A percentile compares a stretch with the other conserved stretches of the same genome.
phyloP scores from a whole-genome alignment of 1,284 basidiomycete species.

The Ceratobasidium sp. region DNA sequence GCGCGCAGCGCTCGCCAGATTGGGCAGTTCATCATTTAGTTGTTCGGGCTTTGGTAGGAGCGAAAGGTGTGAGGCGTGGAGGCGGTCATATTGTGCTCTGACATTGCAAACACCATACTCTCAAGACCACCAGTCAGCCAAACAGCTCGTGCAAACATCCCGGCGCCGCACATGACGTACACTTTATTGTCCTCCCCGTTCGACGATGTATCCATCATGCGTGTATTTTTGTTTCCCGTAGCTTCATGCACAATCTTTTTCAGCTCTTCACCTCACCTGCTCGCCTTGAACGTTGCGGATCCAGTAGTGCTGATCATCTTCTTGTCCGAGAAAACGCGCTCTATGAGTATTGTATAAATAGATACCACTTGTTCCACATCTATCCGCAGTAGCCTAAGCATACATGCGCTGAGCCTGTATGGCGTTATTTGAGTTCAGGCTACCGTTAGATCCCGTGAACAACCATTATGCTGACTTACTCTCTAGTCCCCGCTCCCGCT shows the following conservation, averaged over 20 bases:
- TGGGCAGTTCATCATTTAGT: not conserved
- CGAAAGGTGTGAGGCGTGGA: slow-evolving; percentile 1
- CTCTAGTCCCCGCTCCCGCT: slow-evolving; percentile 19
- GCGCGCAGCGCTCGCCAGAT: slow-evolving; percentile 12
- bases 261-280: not conserved
- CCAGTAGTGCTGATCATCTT: not conserved
- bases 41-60: not conserved
- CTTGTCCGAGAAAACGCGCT: not conserved
- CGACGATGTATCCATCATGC: not conserved
- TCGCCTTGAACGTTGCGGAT: not conserved
- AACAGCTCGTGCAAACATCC: not conserved
- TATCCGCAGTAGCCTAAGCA: not conserved
- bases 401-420: not conserved
- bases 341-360: not conserved
- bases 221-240: not conserved
- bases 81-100: not conserved
- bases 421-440: not conserved
- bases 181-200: no score
- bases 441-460: not conserved
- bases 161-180: no score
- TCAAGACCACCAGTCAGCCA: not conserved
- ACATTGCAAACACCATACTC: slow-evolving; percentile 10
- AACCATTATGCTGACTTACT: not conserved
- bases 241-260: not conserved
- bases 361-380: not conserved